These are phyloP conservation scores for Castanea crenata DNA, from an alignment of 306 rosid species.

Conservation along the genomic window DNA sequence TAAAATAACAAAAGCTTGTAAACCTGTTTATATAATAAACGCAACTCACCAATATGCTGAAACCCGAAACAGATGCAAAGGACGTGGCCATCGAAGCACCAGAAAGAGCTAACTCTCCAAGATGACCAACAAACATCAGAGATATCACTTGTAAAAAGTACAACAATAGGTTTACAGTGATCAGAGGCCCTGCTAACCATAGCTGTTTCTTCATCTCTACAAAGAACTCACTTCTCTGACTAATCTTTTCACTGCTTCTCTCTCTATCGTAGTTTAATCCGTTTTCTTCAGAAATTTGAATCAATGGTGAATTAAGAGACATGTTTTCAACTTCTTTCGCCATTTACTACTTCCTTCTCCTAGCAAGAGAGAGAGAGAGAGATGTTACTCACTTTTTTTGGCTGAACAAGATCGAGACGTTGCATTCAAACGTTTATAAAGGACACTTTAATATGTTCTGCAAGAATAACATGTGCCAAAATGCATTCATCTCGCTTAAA, in stretches of 20 bases:
- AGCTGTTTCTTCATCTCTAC: conserved; percentile 70
- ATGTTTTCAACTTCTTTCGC: conserved; percentile 34
- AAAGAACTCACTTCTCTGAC: conserved; percentile 7
- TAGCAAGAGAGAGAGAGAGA: neutral
- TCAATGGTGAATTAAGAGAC: conserved; percentile 37
- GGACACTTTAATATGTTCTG: too few species aligned
- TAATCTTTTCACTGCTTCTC: neutral
- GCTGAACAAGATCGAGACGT: too few species aligned
- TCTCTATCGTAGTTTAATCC: neutral
- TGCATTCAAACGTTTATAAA: too few species aligned
- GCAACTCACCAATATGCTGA: conserved; percentile 60
- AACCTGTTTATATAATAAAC: neutral
- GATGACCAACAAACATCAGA: conserved; percentile 79
- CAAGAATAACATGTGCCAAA: too few species aligned
- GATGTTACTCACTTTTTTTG: too few species aligned
- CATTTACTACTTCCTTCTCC: conserved; percentile 18
- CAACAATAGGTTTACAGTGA: conserved; percentile 45
- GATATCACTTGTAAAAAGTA: conserved; percentile 56
- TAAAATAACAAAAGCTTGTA: neutral
- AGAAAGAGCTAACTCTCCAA: conserved; percentile 54
- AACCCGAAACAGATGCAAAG: conserved; percentile 69
- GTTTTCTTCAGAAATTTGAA: conserved; percentile 30
- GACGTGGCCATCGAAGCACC: conserved; percentile 80
- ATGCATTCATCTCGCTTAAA: too few species aligned
- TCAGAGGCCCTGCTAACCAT: conserved; percentile 77